Conservation (phyloP, 2,329 filamentous ascomycete species). For the Aciculosporium take region DNA sequence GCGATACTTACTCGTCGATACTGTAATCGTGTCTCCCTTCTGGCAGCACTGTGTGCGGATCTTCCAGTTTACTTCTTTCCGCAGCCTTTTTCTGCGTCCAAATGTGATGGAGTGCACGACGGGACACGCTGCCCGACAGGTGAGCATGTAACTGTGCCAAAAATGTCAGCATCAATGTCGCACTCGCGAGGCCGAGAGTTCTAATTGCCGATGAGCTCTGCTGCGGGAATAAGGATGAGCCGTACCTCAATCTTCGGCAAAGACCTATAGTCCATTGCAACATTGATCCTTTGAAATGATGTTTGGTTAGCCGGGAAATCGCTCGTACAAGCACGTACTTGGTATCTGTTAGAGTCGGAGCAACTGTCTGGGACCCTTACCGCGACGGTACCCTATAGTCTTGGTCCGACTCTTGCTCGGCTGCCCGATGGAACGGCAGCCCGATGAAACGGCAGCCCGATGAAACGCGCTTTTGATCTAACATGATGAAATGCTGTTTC, state of each 20-base stretch:
- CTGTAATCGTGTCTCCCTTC: slow-evolving; percentile 58
- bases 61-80: slow-evolving; percentile 41
- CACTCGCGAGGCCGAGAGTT: neutral
- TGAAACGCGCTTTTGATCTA: too few relatives aligned
- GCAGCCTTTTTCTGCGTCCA: slow-evolving; percentile 48
- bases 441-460: too few relatives aligned
- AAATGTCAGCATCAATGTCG: neutral
- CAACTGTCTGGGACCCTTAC: too few relatives aligned
- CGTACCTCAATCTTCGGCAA: slow-evolving; percentile 42
- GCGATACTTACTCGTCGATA: slow-evolving; percentile 46
- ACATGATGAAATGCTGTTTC: too few relatives aligned
- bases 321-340: too few relatives aligned
- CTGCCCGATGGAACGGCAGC: too few relatives aligned
- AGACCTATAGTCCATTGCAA: slow-evolving; percentile 28
- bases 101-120: slow-evolving; percentile 57
- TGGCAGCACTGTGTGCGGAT: slow-evolving; percentile 57
- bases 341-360: too few relatives aligned
- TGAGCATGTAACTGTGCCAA: slow-evolving; percentile 57
- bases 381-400: neutral
- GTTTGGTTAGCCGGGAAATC: too few relatives aligned
- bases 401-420: neutral
- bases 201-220: neutral
- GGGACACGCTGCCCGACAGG: slow-evolving; percentile 63
- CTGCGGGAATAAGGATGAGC: neutral
- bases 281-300: neutral